phyloP scores from a whole-genome alignment of 192 early-diverging fungal species.

The Chytriomyces hyalinus region DNA sequence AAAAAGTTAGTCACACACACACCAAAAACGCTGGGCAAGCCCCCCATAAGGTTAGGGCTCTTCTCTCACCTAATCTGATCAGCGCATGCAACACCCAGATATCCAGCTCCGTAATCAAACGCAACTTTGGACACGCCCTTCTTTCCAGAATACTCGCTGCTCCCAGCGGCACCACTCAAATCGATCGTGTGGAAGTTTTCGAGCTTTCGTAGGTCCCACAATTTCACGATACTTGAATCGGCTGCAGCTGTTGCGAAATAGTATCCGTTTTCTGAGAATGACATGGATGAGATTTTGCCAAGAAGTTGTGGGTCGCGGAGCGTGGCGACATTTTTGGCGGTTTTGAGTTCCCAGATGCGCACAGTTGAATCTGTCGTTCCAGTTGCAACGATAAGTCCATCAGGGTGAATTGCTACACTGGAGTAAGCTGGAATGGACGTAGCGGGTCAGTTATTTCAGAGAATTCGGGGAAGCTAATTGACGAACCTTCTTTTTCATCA shows the following conservation, averaged over 20 bases:
- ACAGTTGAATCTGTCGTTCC: constrained; percentile 74
- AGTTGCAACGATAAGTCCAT: constrained; percentile 85
- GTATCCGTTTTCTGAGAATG: constrained; percentile 95
- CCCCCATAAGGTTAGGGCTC: not conserved
- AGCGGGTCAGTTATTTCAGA: not conserved
- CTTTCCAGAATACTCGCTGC: too few relatives aligned
- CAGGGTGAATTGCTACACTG: constrained; percentile 83
- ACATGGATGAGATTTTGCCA: constrained; percentile 67
- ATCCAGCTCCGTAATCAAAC: constrained; percentile 88
- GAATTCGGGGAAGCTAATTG: not conserved
- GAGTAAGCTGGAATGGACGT: constrained; percentile 58
- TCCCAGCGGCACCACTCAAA: constrained; percentile 51
- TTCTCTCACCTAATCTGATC: constrained; percentile 45
- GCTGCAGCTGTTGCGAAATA: constrained; percentile 79
- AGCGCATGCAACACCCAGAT: constrained; percentile 73
- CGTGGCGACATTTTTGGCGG: constrained; percentile 65
- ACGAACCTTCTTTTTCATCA: constrained; percentile 55
- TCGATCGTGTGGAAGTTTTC: constrained; percentile 69
- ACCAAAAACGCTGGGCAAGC: not conserved
- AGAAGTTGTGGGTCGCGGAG: constrained; percentile 56
- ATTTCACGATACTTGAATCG: constrained; percentile 68
- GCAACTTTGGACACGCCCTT: constrained; percentile 57
- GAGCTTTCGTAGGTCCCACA: constrained; percentile 96
- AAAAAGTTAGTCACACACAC: not conserved
- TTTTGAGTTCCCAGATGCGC: constrained; percentile 85